Conservation (phyloP, 345 rosid species). For the Linum trigynum region DNA sequence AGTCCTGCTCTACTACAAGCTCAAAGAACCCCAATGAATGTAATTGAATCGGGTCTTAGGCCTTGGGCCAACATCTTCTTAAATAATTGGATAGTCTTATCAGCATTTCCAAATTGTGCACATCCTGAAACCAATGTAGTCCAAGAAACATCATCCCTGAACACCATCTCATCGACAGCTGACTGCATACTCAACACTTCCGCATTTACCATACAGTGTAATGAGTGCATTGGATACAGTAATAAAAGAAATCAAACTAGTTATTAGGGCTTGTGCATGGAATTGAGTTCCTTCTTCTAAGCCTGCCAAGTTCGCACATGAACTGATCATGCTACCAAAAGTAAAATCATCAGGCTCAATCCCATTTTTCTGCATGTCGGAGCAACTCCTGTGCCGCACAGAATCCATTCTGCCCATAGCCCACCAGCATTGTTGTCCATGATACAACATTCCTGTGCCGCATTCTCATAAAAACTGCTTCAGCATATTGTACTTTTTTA, state of each 20-base stretch:
- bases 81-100: slow-evolving; percentile 60
- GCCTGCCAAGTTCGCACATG: slow-evolving; percentile 83
- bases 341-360: slow-evolving; percentile 77
- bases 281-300: slow-evolving; percentile 87
- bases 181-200: slow-evolving; percentile 51
- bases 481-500: slow-evolving; percentile 46
- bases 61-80: slow-evolving; percentile 61
- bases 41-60: slow-evolving; percentile 77
- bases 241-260: slow-evolving; percentile 49
- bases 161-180: slow-evolving; percentile 58
- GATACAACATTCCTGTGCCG: slow-evolving; percentile 66
- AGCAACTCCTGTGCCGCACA: slow-evolving; percentile 51
- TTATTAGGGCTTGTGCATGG: slow-evolving; percentile 54
- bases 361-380: slow-evolving; percentile 67
- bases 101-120: slow-evolving; percentile 81
- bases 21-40: slow-evolving; percentile 73
- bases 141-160: slow-evolving; percentile 82
- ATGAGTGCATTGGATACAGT: slow-evolving; percentile 83
- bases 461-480: slow-evolving; percentile 55
- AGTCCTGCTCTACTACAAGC: slow-evolving; percentile 93
- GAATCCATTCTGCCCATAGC: slow-evolving; percentile 75
- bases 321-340: slow-evolving; percentile 74
- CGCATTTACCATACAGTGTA: slow-evolving; percentile 86
- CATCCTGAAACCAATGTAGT: slow-evolving; percentile 80
- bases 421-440: slow-evolving; percentile 93